Percentiles rank a stretch among this genome's conserved stretches.
phyloP scores from a whole-genome alignment of 2,329 filamentous ascomycete genomes.

The Nigrograna mackinnonii region DNA sequence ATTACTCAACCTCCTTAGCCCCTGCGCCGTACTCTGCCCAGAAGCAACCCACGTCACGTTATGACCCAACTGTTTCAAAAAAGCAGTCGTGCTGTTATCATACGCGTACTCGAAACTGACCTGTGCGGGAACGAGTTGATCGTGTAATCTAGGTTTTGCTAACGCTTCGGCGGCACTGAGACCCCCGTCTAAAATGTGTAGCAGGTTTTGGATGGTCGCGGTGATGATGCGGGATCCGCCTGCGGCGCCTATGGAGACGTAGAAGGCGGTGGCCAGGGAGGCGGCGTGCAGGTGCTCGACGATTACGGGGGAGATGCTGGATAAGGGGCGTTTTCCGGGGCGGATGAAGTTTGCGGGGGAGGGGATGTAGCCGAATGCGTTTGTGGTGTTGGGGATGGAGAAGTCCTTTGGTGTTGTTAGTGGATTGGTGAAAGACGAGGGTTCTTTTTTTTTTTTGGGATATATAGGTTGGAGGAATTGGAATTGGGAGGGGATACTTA shows the following conservation, averaged over 20 bases:
- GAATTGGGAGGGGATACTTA: slow-evolving; percentile 8
- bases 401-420: slow-evolving; percentile 68
- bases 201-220: slow-evolving; percentile 72
- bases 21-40: slow-evolving; percentile 72
- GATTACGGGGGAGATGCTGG: slow-evolving; percentile 80
- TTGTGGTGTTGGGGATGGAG: slow-evolving; percentile 75
- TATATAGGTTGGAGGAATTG: not conserved
- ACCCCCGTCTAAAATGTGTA: slow-evolving; percentile 70
- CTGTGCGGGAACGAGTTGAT: slow-evolving; percentile 76
- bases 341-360: slow-evolving; percentile 80
- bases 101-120: slow-evolving; percentile 71
- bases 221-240: slow-evolving; percentile 86
- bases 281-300: slow-evolving; percentile 66
- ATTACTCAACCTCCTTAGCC: slow-evolving; percentile 62
- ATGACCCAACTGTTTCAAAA: slow-evolving; percentile 68
- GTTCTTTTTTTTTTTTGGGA: not conserved
- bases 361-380: slow-evolving; percentile 85
- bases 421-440: not conserved
- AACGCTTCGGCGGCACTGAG: slow-evolving; percentile 66
- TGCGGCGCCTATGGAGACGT: slow-evolving; percentile 73
- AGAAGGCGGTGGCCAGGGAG: slow-evolving; percentile 49
- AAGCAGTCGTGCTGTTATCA: slow-evolving; percentile 65
- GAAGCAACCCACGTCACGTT: slow-evolving; percentile 70
- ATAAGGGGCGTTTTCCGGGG: slow-evolving; percentile 79
- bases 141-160: slow-evolving; percentile 71